Evolutionary conservation across 257 asterid genomes (phyloP), one percentile per base, ranked within the genome.

Genomic region (Leonotis leonurus): DNA sequence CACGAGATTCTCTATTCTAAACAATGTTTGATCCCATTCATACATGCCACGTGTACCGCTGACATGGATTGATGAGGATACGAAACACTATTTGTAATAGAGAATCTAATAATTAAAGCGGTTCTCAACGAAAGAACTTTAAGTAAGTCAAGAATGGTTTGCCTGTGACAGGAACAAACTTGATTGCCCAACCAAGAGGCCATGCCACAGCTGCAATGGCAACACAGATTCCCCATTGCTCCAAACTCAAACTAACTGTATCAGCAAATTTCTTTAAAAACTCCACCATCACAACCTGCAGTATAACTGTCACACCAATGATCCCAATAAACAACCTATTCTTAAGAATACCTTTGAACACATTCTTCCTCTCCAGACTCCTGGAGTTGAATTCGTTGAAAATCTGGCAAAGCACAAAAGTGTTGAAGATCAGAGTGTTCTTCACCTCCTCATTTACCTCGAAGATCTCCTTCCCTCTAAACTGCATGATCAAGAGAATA

Each of bases 371-470:
- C 73, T 81, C 84, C 37, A 81, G 14, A 51, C 61, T 77, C 76
- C 89, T 70, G 0, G 85, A 25, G 3, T 78, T 83, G 65, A 81
- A 78, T 53, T 79, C 85, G 4, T 65, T 65, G 56, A 78, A 80
- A n/a, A 86, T 79, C 56, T 86, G 92, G 61, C 91, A 86, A 32
- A 86, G 82, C 64, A 86, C 95, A 18, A 84, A 83, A 0, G 69
- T 76, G 4, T 86, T 86, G 81, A 86, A 86, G 9, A 83, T 76
- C 11, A 83, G 36, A 3, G 91, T 83, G 60, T 80, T 76, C 40
- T 76, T 86, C 30, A 70, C 85, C 64, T 39, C 33, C 61, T 77
- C 62, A 6, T 68, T 66, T 4, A 82, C 61, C 18, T 71, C 30
- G 13, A 80, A 77, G 1, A 58, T 63, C 29, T 81, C 56, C 36